Base-by-base conservation (phyloP, 805 yeast genomes). In the Ogataea methylovora region DNA sequence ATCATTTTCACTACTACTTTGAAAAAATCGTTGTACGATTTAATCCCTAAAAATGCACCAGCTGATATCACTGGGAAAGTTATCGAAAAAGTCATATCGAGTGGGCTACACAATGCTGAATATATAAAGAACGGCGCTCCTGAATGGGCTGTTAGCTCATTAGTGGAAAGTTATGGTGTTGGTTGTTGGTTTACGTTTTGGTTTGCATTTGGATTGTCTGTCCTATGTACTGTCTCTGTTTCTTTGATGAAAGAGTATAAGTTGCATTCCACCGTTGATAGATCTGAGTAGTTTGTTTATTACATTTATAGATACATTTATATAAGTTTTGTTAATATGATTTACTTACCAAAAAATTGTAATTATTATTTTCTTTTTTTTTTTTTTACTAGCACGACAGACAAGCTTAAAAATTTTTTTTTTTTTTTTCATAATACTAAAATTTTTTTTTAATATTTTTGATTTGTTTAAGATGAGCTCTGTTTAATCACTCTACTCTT, bases 1-100 rank as follows among this genome's bases (percentile, higher is more conserved):
- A 77, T 83, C 4, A 65, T 80, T 16, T 79, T 80, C 55, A 76
- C 73, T 30, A 55, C 60, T 28, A 50, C 65, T 3, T 57, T 79
- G 21, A 46, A 52, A 16, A 28, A 36, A 1, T 42, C 46, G 24
- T 42, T 72, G 24, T 29, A 35, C 1, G 33, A 30, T 0, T 49
- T 54, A 10, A 63, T 71, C 16, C 40, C 63, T 16, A 37, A 40
- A 8, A 54, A 47, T 29, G 52, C 52, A 13, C 63, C 65, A 4
- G 48, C 48, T 5, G 58, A 52, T 10, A 67, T 70, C 34, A 43
- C 66, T 8, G 48, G 54, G 12, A 37, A 54, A 0, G 55, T 62
- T 29, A 64, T 80, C 1, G 39, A 48, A 2, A 37, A 55, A 6
- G 65, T 80, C 28, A 72, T 81, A 16, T 43, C 56, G 5, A 62